Base-by-base conservation (phyloP, 495 filamentous ascomycete species). In the Platismatia glauca region DNA sequence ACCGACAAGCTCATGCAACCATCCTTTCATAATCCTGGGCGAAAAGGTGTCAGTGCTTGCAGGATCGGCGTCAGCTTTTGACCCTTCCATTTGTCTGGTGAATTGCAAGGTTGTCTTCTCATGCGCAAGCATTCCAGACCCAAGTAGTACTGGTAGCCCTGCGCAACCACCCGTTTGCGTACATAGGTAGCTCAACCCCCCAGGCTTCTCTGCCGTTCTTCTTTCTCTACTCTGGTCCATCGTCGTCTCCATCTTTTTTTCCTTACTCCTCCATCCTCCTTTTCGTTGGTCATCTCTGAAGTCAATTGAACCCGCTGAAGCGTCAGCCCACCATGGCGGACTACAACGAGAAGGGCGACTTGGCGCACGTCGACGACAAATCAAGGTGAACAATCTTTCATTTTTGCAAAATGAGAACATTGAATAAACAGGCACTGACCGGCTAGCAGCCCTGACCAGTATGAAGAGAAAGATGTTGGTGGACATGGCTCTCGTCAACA, bases 351-450 rank as follows among this genome's bases (percentile, higher is more conserved):
- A 62, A 62, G 29, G 60, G 7, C 41, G 53, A 62, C 34, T 27
- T 48, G 53, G 55, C 53, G 29, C 60, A 62, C 53, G 15, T 62
- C 55, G 60, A 62, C 53, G 53, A 62, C n/a, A n/a, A n/a, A n/a
- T n/a, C n/a, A 58, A 34, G 34, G 60, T 62, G 13, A 57, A 38
- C 7, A 43, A 13, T 7, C 38, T 31, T 15, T 39, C 1, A 24
- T 57, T 22, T 5, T 34, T 27, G 16, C 20, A 29, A 29, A 12
- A 33, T 12, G 33, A 27, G 11, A n/a, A 31, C 22, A 37, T 33
- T 27, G 27, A 27, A 41, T 39, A 22, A 43, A 20, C 15, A n/a
- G 41, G 34, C 27, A 6, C 53, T 62, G 37, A 62, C 60, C 29
- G 20, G 11, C 48, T 13, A 8, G 16, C 13, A 31, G 52, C 37